Base-by-base conservation (phyloP, 2,329 filamentous ascomycete genomes). In the Thelonectria discophora region DNA sequence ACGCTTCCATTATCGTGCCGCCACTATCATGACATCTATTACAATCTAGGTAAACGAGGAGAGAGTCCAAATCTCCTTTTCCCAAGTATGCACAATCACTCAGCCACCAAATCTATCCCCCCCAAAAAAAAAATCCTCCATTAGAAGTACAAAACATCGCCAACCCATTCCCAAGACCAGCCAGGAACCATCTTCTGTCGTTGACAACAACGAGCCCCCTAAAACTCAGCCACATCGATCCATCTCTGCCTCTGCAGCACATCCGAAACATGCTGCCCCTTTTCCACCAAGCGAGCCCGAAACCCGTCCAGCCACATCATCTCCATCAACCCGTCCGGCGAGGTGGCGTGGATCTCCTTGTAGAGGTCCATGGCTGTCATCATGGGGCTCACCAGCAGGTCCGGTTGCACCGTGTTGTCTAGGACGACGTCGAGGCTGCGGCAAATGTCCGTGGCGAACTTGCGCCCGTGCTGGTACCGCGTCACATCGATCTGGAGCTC, bases 391-490 rank as follows among this genome's bases (percentile, higher is more conserved):
- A 76, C 69, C 15, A 85, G 66, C 65, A 83, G 64, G 62, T 84
- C 82, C 2, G 82, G 82, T 72, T 84, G 81, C 13, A 75, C 75
- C 1, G 78, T 81, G 3, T 72, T 74, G 7, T 69, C 72, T 5
- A 85, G 73, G 0, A 78, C 79, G 46, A 78, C 81, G 60, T 86
- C 84, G 5, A 86, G 72, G 3, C 80, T 79, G 42, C 83, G 78
- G 65, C 84, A 86, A 15, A 86, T 80, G 55, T 81, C 79, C 9
- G 76, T 78, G 0, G 84, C 83, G 34, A 83, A 72, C 52, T 79
- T 76, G 17, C 78, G 76, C 1, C 78, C 79, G 58, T 80, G 77
- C 15, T 79, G 75, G 63, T 84, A 86, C 34, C 73, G 75, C 12
- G 72, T 69, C 3, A 78, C 70, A 55, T 85, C 78, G 45, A 83